Evolutionary conservation across 176 grass and related monocot species (phyloP).

Genomic region (Avena insularis): DNA sequence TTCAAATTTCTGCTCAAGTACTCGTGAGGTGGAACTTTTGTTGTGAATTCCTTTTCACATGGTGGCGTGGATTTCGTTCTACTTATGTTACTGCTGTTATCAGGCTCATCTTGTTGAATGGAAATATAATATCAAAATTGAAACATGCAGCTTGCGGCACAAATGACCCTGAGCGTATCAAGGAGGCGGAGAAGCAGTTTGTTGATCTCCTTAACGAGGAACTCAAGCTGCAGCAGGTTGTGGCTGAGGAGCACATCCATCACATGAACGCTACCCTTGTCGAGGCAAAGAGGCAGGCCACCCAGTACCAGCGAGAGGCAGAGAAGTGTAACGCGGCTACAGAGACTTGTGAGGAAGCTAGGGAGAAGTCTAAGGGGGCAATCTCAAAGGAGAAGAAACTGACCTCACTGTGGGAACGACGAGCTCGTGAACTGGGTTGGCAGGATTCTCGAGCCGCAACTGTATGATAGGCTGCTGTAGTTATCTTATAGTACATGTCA

Average conservation of each 20-base stretch:
- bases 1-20: conserved; percentile 7
- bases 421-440: conserved; percentile 84
- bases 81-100: not conserved
- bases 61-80: conserved; percentile 9
- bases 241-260: conserved; percentile 80
- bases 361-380: conserved; percentile 65
- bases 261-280: conserved; percentile 85
- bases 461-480: conserved; percentile 33
- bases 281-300: conserved; percentile 83
- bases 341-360: conserved; percentile 87
- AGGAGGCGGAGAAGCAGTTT: conserved; percentile 90
- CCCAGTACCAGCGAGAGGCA: conserved; percentile 80
- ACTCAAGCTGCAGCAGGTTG: conserved; percentile 84
- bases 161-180: conserved; percentile 75
- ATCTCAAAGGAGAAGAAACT: conserved; percentile 85
- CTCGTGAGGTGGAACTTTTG: not conserved
- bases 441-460: conserved; percentile 42
- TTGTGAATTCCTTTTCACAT: not conserved
- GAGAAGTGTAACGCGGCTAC: conserved; percentile 96
- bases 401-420: conserved; percentile 73
- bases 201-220: conserved; percentile 92
- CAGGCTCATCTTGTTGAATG: conserved; percentile 23
- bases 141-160: conserved; percentile 74
- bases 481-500: conserved; percentile 20
- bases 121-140: not conserved